These are phyloP conservation scores for Myochromella boudieri DNA, from an alignment of 768 basidiomycete species.

Conservation along the genomic window DNA sequence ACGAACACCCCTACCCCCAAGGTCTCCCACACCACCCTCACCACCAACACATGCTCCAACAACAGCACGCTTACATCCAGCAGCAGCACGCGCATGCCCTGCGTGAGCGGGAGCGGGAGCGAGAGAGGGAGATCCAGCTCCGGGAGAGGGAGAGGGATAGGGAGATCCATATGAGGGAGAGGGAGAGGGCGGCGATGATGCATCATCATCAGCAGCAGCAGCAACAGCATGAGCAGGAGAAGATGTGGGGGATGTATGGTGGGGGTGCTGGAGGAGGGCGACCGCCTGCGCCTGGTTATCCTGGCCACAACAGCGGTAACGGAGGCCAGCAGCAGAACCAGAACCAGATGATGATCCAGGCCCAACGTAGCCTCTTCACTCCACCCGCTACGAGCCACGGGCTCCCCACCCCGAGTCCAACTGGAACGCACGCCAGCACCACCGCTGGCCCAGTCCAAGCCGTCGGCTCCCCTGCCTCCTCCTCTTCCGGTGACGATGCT, in stretches of 20 bases:
- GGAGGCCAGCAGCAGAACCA: conserved; percentile 15
- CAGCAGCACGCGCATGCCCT: conserved; percentile 3
- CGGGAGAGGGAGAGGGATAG: conserved; percentile 13
- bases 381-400: conserved; percentile 42
- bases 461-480: conserved; percentile 11
- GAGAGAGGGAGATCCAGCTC: conserved; percentile 4
- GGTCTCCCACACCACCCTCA: conserved; percentile 13
- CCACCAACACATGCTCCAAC: conserved; percentile 8
- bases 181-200: conserved; percentile 11
- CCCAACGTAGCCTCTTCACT: conserved; percentile 38
- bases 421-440: conserved; percentile 2
- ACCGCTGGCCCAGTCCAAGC: neutral
- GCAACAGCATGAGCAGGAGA: conserved; percentile 19
- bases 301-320: conserved; percentile 2
- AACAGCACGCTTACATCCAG: conserved; percentile 13
- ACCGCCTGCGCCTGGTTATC: conserved; percentile 16
- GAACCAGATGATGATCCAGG: conserved; percentile 20
- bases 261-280: conserved; percentile 21
- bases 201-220: conserved; percentile 15
- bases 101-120: conserved; percentile 12
- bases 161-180: conserved; percentile 12
- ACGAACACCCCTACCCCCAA: conserved; percentile 19
- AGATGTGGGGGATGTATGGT: conserved; percentile 33
- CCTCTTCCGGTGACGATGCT: conserved; percentile 1
- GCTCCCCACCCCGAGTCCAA: conserved; percentile 24